Evolutionary conservation across 129 eudicot genomes (phyloP), one percentile per base, ranked within the genome.

Genomic region (Ambrosia artemisiifolia): DNA sequence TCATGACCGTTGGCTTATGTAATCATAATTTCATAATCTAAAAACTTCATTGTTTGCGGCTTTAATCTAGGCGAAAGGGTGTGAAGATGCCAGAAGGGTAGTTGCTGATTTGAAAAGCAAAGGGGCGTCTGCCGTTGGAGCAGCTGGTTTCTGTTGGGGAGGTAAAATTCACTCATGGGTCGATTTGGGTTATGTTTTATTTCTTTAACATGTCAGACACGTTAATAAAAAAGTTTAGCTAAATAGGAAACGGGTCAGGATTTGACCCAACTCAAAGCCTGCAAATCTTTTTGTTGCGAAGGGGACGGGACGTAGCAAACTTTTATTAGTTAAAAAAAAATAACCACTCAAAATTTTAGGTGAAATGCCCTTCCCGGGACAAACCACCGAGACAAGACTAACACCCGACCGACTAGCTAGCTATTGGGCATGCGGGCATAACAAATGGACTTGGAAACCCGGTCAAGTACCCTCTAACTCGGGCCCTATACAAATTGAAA

Each of bases 131-230:
- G 71, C 84, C 0, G 7, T 89, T 2, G 96, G 92, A 59, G 95
- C 79, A 70, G 92, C 86, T 11, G 96, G 96, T 7, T 83, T 89
- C 66, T 89, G 92, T 65, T 86, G 87, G 89, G 96, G 96, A 65
- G 92, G 96, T 89, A 53, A 44, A 59, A 11, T 20, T 60, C 42
- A 34, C 17, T 64, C 3, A 8, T 65, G 55, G 70, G 36, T 43
- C 8, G 70, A 43, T 20, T 65, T 65, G 55, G 70, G 59, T 30
- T 12, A 13, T 30, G 9, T 55, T 10, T 55, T 55, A 19, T 55
- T 18, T 55, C 3, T 19, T 55, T 19, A 8, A 6, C 33, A 55
- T 5, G 5, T 20, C 34, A 8, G 20, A 50, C 19, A 55, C 34
- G 33, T 20, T 20, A 55, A 11, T 16, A 34, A 11, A 43, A 18